Conservation (phyloP, 805 yeast genomes). For the Saccharomyces kudriavzevii region DNA sequence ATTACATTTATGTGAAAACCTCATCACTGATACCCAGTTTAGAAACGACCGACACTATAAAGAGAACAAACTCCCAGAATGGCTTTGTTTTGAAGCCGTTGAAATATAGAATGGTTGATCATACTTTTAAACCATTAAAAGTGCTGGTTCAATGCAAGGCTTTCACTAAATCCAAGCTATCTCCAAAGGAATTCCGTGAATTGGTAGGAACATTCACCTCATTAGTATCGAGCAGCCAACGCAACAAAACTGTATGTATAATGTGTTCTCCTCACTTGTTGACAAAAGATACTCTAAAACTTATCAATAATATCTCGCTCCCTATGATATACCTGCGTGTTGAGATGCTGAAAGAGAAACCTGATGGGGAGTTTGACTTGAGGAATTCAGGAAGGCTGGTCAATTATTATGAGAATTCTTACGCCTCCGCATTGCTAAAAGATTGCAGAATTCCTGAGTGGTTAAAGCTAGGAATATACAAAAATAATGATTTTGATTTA, state of each 20-base stretch:
- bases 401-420: constrained; percentile 28
- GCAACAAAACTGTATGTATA: constrained; percentile 18
- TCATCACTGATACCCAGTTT: not conserved
- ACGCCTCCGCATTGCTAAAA: constrained; percentile 21
- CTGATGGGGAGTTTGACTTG: constrained; percentile 15
- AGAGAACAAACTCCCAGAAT: constrained; percentile 10
- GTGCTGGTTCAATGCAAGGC: constrained; percentile 30
- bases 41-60: constrained; percentile 3
- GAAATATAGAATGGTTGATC: constrained; percentile 6
- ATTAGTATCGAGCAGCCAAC: constrained; percentile 8
- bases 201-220: constrained; percentile 26
- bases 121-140: constrained; percentile 10
- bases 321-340: constrained; percentile 27
- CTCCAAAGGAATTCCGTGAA: constrained; percentile 28
- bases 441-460: constrained; percentile 25
- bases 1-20: constrained; percentile 6
- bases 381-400: constrained; percentile 21
- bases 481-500: not conserved
- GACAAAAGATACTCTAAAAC: constrained; percentile 24
- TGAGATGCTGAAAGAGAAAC: constrained; percentile 14
- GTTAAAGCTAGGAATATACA: constrained; percentile 17
- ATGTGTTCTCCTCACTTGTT: constrained; percentile 29
- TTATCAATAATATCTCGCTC: constrained; percentile 22
- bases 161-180: constrained; percentile 20
- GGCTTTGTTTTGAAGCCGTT: constrained; percentile 17